Conservation (phyloP, 225 moss, liverwort and hornwort species). For the Bryum argenteum region DNA sequence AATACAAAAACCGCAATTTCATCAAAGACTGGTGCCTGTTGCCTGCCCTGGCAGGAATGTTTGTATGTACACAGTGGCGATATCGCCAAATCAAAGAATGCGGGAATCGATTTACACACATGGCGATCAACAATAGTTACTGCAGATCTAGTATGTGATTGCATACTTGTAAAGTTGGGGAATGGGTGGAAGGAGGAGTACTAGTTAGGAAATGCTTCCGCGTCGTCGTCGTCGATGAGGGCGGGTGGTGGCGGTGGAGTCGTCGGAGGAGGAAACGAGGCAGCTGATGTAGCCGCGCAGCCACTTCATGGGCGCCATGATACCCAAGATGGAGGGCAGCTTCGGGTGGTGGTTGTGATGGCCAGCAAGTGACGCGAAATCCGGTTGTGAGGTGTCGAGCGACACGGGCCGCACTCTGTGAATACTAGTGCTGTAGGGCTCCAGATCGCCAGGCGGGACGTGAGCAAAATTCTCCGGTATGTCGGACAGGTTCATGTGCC, state of each 20-base stretch:
- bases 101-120: neutral
- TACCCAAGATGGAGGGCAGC: constrained; percentile 35
- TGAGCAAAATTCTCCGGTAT: constrained; percentile 56
- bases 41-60: rapidly evolving
- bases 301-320: constrained; percentile 45
- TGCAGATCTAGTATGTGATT: too few relatives aligned
- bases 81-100: neutral
- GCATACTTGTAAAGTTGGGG: too few relatives aligned
- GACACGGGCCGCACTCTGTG: constrained; percentile 15
- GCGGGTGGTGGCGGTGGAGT: neutral
- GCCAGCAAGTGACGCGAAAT: constrained; percentile 6
- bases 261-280: constrained; percentile 19
- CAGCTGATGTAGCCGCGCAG: constrained; percentile 53
- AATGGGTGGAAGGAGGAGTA: neutral
- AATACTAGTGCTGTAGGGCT: neutral
- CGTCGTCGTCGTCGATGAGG: neutral
- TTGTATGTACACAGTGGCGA: neutral
- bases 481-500: constrained; percentile 49
- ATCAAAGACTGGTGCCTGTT: too few relatives aligned
- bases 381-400: constrained; percentile 36
- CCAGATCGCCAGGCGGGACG: constrained; percentile 19
- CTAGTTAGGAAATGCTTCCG: neutral
- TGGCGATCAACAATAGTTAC: neutral
- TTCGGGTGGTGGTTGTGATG: constrained; percentile 24
- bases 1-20: too few relatives aligned